A percentile compares a stretch with the other conserved stretches of the same genome.
phyloP scores from a whole-genome alignment of 257 asterid genomes.

The Solanum megistacrolobum region DNA sequence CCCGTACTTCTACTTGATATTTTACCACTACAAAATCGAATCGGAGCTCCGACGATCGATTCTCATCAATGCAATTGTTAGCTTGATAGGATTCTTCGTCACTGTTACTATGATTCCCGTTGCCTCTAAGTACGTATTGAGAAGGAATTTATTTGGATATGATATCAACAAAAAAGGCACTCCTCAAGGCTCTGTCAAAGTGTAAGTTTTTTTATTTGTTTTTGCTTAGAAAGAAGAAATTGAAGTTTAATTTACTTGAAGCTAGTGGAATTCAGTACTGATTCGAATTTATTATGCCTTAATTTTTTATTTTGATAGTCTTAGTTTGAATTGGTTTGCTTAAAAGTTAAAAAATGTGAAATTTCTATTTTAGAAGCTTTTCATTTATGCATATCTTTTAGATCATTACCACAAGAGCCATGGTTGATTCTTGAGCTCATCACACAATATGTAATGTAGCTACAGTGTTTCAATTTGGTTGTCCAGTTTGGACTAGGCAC shows the following conservation, averaged over 20 bases:
- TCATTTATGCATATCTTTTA: not conserved
- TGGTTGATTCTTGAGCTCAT: not conserved
- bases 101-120: slow-evolving; percentile 71
- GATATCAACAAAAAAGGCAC: slow-evolving; percentile 93
- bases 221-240: not conserved
- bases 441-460: not conserved
- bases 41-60: slow-evolving; percentile 52
- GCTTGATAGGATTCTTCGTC: slow-evolving; percentile 48
- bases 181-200: slow-evolving; percentile 82
- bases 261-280: not conserved
- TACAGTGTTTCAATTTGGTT: not conserved
- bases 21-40: slow-evolving; percentile 44
- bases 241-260: not conserved
- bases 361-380: not conserved
- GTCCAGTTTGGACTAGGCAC: not conserved
- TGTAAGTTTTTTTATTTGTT: slow-evolving; percentile 37
- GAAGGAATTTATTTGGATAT: slow-evolving; percentile 74
- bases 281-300: not conserved
- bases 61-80: slow-evolving; percentile 44
- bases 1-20: slow-evolving; percentile 60
- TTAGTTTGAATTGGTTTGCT: not conserved
- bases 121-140: slow-evolving; percentile 59
- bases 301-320: not conserved
- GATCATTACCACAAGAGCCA: not conserved
- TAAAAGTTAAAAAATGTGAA: not conserved